phyloP scores from a whole-genome alignment of 2,329 filamentous ascomycete genomes.

The Pseudogymnoascus sp. region DNA sequence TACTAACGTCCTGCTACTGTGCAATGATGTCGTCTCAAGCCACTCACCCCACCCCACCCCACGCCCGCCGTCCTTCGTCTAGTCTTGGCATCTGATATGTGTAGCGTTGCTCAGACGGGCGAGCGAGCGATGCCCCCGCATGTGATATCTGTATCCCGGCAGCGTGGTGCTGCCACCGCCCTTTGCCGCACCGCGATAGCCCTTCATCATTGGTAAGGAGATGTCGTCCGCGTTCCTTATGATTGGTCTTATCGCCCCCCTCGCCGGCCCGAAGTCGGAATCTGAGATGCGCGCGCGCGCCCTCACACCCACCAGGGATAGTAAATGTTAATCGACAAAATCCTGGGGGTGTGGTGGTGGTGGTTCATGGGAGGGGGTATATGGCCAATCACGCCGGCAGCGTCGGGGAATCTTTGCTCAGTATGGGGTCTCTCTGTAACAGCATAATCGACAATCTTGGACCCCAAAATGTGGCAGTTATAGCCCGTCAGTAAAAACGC shows the following conservation, averaged over 20 bases:
- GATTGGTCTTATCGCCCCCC: neutral
- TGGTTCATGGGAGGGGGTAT: neutral
- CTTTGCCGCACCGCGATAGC: neutral
- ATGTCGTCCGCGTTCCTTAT: neutral
- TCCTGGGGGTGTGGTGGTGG: neutral
- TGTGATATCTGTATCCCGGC: neutral
- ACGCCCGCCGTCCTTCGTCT: neutral
- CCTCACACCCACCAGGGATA: neutral
- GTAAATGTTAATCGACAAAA: neutral
- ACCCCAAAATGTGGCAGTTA: neutral
- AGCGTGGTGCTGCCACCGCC: neutral
- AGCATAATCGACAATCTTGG: neutral
- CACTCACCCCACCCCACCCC: conserved; percentile 1
- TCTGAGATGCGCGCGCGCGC: neutral
- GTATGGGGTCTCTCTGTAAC: neutral
- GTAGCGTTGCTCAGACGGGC: neutral
- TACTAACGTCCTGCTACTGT: neutral
- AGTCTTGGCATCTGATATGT: neutral
- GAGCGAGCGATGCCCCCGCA: neutral
- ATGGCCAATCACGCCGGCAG: neutral
- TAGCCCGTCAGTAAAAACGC: neutral
- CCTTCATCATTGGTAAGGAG: neutral
- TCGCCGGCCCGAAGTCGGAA: conserved; percentile 1
- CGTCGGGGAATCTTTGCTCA: neutral
- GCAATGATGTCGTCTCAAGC: conserved; percentile 1